Percentiles rank a stretch among this genome's conserved stretches.
Evolutionary conservation across 257 asterid species (phyloP).

Genomic region (Solanum lycopersicoides): DNA sequence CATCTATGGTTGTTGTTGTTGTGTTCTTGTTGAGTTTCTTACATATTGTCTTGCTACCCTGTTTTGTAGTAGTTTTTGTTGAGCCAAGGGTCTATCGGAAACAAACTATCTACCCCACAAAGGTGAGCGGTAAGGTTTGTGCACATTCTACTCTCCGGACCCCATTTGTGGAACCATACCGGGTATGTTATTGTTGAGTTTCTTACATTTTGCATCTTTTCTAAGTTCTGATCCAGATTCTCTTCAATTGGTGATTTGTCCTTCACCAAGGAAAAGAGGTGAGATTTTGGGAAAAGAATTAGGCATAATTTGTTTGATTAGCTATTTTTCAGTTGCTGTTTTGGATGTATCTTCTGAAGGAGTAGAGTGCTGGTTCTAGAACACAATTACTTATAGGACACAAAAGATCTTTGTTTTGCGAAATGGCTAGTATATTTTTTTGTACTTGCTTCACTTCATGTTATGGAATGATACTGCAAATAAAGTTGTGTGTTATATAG

Average conservation of each 20-base stretch:
- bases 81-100: neutral
- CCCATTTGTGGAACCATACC: neutral
- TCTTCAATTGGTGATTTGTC: neutral
- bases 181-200: neutral
- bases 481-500: neutral
- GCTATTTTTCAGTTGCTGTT: neutral
- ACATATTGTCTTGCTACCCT: neutral
- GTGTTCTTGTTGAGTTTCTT: neutral
- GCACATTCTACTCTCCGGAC: neutral
- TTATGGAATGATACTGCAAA: neutral
- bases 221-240: neutral
- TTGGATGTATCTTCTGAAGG: neutral
- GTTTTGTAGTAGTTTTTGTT: neutral
- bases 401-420: neutral
- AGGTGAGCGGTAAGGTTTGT: neutral
- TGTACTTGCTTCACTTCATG: neutral
- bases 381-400: neutral
- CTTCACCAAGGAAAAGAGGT: constrained; percentile 5
- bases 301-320: neutral
- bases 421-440: neutral
- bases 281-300: neutral
- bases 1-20: neutral
- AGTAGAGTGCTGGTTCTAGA: neutral
- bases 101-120: neutral
- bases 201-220: neutral